Conservation (phyloP, 352 stramenopile species). For the Pythium rhizo-oryzae region DNA sequence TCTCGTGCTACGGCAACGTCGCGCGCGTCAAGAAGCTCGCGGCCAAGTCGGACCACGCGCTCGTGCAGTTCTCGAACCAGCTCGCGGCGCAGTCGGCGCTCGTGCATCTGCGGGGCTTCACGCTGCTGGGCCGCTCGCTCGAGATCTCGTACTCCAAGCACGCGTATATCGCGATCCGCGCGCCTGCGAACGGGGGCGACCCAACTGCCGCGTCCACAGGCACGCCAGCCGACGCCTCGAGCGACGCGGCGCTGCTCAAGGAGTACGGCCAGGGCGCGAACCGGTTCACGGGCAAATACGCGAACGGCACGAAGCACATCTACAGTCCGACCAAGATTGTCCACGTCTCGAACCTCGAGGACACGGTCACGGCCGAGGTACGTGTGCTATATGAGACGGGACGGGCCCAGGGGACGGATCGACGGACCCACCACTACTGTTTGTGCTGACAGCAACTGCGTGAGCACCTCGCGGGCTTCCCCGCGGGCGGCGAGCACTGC, state of each 20-base stretch:
- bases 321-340: conserved; percentile 71
- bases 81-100: conserved; percentile 48
- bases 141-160: conserved; percentile 73
- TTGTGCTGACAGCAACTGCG: conserved; percentile 35
- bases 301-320: conserved; percentile 59
- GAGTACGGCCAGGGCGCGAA: conserved; percentile 57
- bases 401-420: not conserved
- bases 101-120: conserved; percentile 58
- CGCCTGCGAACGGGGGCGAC: not conserved
- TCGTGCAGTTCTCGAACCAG: conserved; percentile 61
- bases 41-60: conserved; percentile 56
- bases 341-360: conserved; percentile 65
- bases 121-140: conserved; percentile 48
- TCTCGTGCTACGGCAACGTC: conserved; percentile 74
- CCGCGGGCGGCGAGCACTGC: conserved; percentile 38
- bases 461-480: conserved; percentile 39
- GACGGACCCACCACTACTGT: not conserved
- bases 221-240: conserved; percentile 6
- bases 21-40: conserved; percentile 61
- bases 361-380: conserved; percentile 37
- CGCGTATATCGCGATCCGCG: conserved; percentile 46
- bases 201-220: not conserved
- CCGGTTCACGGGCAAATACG: conserved; percentile 67
- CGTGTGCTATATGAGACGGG: not conserved
- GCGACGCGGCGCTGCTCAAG: conserved; percentile 35